Evolutionary conservation across 345 rosid genomes (phyloP), one percentile per base, ranked within the genome.

Genomic region (Linum trigynum): DNA sequence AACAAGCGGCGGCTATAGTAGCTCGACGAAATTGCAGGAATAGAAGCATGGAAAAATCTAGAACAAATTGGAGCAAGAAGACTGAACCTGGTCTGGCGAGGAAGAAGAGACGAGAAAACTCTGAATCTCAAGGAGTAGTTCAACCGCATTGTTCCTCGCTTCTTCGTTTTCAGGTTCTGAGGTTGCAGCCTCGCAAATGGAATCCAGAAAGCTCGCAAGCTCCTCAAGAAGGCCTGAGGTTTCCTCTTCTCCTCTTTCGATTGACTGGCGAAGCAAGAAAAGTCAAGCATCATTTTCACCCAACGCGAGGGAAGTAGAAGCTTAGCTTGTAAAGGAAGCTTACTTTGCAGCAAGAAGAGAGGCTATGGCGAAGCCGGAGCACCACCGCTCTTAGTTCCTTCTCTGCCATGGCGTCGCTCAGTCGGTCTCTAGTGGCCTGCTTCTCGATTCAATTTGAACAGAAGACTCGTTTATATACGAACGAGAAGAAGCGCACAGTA

Each of bases 121-220:
- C 55, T 77, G 67, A 37, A 77, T 78, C 56, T 72, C 73, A 0
- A 76, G 62, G 35, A 92, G 79, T 72, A 78, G 69, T 78, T 76
- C 76, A 41, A 75, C 48, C 39, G 88, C 86, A 70, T 67, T 66
- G 45, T 67, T 63, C 16, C 64, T 73, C 39, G 74, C 67, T 32
- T 76, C 82, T 48, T 74, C 74, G 23, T 80, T 68, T 16, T 65
- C 79, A 3, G 73, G 75, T 3, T 72, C 70, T 0, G 64, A 77
- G 61, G 76, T 38, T n/a, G 75, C 64, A 3, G 75, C 69, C 41
- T 74, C 83, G 0, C 76, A 69, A 32, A 86, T 61, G 7, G 83
- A 74, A 69, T 84, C 72, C 23, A 92, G 85, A 68, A 75, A 80
- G 69, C 53, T 63, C 45, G 74, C 78, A 55, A 92, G 82, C 72